Conservation (phyloP, 371 early-diverging fungal species). For the Smittium culicis region DNA sequence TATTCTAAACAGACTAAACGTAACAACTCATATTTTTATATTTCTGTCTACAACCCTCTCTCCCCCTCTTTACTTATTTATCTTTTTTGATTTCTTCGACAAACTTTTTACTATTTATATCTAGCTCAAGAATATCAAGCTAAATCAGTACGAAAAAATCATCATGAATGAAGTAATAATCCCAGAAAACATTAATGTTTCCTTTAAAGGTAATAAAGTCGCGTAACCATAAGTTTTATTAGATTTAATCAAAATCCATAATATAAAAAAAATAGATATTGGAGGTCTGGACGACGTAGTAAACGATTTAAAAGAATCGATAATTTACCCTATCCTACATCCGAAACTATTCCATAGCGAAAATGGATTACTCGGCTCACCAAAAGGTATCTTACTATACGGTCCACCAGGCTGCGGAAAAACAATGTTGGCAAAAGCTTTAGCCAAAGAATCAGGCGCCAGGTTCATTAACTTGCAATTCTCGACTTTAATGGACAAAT, state of each 20-base stretch:
- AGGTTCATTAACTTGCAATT: conserved; percentile 91
- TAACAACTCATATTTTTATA: background rate
- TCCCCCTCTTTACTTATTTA: background rate
- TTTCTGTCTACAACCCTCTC: background rate
- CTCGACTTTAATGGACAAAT: conserved; percentile 92
- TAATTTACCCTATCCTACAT: conserved; percentile 84
- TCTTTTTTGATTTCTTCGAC: background rate
- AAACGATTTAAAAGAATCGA: conserved; percentile 77
- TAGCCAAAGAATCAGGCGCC: conserved; percentile 89
- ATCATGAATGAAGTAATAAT: conserved; percentile 87
- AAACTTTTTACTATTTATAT: background rate
- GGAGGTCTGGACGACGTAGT: conserved; percentile 88
- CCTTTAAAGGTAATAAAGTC: conserved; percentile 35
- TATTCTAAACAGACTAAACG: conserved; percentile 23
- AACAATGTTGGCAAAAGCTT: conserved; percentile 94
- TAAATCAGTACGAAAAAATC: conserved; percentile 84
- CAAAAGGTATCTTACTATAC: conserved; percentile 86
- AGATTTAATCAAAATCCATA: background rate
- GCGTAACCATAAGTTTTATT: background rate
- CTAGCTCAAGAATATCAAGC: conserved; percentile 41
- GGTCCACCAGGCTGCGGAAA: conserved; percentile 96
- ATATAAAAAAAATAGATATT: conserved; percentile 42
- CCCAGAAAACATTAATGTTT: conserved; percentile 75
- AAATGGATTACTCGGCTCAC: conserved; percentile 76
- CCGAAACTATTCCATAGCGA: conserved; percentile 78